Base-by-base conservation (phyloP, 768 basidiomycete genomes). In the Mycena belliarum region DNA sequence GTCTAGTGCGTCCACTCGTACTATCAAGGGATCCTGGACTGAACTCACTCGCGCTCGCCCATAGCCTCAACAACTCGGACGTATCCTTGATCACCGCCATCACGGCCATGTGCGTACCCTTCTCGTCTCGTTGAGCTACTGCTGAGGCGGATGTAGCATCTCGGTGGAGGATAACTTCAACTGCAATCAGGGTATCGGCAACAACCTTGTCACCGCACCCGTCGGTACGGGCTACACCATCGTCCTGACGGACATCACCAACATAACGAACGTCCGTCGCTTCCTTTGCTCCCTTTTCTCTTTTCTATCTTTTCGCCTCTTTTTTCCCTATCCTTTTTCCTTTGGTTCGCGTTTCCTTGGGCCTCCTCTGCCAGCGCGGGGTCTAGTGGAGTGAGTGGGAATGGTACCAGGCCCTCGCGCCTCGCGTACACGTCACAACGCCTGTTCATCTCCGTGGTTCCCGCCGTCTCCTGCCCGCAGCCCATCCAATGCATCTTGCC, bases 41-140 rank as follows among this genome's bases (percentile, higher is more conserved):
- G n/a, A n/a, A n/a, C n/a, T n/a, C n/a, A n/a, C 33, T 15, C 33
- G 14, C 24, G n/a, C 29, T 1, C 26, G 11, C 20, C 15, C 20
- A 23, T 47, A 61, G 60, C 50, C 44, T 63, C 53, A 52, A 46
- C 57, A 63, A 63, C 53, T 14, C 23, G 26, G 38, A 63, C 57
- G n/a, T 18, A 12, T n/a, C 42, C 11, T 44, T 53, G 25, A 33
- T 58, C 16, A 59, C 52, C 14, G 61, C 42, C 26, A 58, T 43
- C 23, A 55, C 52, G 20, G 33, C 57, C 3, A 24, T 63, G 61
- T 57, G 24, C 45, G 51, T 54, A 6, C 29, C 29, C 29, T 32
- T 12, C 16, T 33, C 23, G 23, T 33, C 32, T 24, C 43, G 24
- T 21, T n/a, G 7, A 7, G 10, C n/a, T 6, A 20, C n/a, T 6